Conservation (phyloP, 2,329 filamentous ascomycete species). For the Fusarium sp. region DNA sequence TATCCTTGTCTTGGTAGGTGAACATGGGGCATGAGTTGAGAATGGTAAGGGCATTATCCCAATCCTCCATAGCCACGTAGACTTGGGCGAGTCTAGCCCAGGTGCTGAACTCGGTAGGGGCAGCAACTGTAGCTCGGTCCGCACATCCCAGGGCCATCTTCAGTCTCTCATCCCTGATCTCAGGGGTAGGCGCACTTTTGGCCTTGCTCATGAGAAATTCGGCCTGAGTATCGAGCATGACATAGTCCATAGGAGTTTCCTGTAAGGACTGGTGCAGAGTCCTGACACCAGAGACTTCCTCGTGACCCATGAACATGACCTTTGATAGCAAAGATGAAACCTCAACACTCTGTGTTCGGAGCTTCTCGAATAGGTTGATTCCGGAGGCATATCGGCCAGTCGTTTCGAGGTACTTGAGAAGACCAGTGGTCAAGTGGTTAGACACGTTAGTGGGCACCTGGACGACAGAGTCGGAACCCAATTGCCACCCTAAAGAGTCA, state of each 20-base stretch:
- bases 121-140: conserved; percentile 93
- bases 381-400: conserved; percentile 95
- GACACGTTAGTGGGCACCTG: conserved; percentile 97
- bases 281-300: conserved; percentile 95
- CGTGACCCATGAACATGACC: conserved; percentile 93
- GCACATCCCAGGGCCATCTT: conserved; percentile 93
- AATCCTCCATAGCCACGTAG: conserved; percentile 94
- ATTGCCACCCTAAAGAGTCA: conserved; percentile 80
- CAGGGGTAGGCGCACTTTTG: conserved; percentile 65
- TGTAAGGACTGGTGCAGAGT: conserved; percentile 90
- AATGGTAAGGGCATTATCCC: conserved; percentile 95
- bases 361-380: conserved; percentile 97
- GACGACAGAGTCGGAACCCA: conserved; percentile 96
- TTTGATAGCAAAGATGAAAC: conserved; percentile 93
- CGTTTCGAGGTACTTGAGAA: conserved; percentile 94
- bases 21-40: conserved; percentile 99
- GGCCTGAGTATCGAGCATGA: conserved; percentile 94
- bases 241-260: conserved; percentile 97
- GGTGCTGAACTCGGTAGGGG: conserved; percentile 96
- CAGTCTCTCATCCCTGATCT: conserved; percentile 76
- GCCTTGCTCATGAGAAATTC: conserved; percentile 93
- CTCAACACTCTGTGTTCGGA: conserved; percentile 90
- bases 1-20: conserved; percentile 98
- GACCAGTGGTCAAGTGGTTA: conserved; percentile 94
- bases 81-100: conserved; percentile 96